phyloP scores from a whole-genome alignment of 176 grass and related monocot genomes.

The Oryza brachyantha region DNA sequence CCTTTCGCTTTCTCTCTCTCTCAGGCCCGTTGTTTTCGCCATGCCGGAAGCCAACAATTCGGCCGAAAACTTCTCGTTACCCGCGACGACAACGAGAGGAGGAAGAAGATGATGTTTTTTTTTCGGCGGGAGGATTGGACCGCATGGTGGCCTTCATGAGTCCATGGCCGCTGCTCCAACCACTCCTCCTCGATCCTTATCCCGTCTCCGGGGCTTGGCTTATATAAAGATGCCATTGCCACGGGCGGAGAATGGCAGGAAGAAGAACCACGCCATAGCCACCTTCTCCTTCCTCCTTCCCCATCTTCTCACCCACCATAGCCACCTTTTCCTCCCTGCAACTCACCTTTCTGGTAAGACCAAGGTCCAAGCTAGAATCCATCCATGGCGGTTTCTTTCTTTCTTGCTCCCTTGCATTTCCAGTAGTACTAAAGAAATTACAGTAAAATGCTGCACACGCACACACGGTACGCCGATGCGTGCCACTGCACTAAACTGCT shows the following conservation, averaged over 20 bases:
- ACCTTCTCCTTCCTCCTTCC: not conserved
- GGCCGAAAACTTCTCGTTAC: too few relatives aligned
- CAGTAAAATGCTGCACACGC: not conserved
- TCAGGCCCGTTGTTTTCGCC: conserved; percentile 2
- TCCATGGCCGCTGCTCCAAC: conserved; percentile 34
- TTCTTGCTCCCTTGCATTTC: not conserved
- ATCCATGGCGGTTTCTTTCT: not conserved
- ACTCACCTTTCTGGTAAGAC: conserved; percentile 34
- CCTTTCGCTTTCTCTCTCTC: not conserved
- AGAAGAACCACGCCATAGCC: conserved; percentile 7
- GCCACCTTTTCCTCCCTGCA: not conserved
- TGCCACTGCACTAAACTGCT: not conserved
- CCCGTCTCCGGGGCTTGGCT: not conserved
- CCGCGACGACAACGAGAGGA: not conserved
- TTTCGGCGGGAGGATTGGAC: not conserved
- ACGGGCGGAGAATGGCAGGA: not conserved
- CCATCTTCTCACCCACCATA: too few relatives aligned
- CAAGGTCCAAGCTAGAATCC: not conserved
- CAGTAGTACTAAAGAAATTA: not conserved
- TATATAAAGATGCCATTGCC: conserved; percentile 19
- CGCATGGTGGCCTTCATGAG: not conserved
- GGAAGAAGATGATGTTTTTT: conserved; percentile 18
- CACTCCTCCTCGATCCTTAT: conserved; percentile 40
- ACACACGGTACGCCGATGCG: not conserved
- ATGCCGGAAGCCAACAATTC: conserved; percentile 30